Percentiles rank a stretch among this genome's conserved stretches.
phyloP scores from a whole-genome alignment of 805 yeast species.

The Saturnispora mendoncae region DNA sequence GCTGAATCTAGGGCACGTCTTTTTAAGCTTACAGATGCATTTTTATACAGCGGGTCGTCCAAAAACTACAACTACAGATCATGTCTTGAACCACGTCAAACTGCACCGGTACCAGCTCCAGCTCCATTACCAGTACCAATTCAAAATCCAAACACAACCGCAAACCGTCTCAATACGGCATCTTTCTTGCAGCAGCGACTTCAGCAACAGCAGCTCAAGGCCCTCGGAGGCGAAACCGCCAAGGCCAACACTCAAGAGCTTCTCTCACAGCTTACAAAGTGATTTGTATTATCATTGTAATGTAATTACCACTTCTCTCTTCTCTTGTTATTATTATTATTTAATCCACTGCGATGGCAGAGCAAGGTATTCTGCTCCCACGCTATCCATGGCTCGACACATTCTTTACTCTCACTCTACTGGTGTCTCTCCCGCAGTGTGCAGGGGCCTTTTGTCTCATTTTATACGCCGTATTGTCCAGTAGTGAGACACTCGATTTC shows the following conservation, averaged over 20 bases:
- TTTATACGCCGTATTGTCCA: constrained; percentile 21
- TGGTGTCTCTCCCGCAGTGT: constrained; percentile 24
- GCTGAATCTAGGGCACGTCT: constrained; percentile 21
- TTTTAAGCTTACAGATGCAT: constrained; percentile 24
- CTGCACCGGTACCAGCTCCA: constrained; percentile 12
- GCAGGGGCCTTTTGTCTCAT: constrained; percentile 18
- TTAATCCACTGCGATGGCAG: too few relatives aligned
- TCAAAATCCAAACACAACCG: not conserved
- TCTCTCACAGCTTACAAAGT: constrained; percentile 7
- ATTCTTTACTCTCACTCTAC: constrained; percentile 9
- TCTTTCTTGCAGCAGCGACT: constrained; percentile 9
- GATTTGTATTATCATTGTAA: too few relatives aligned
- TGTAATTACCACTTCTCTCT: too few relatives aligned
- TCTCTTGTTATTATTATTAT: too few relatives aligned
- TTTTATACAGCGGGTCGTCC: constrained; percentile 27
- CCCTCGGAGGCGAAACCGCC: not conserved
- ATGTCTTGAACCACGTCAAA: constrained; percentile 10
- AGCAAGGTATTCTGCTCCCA: constrained; percentile 1
- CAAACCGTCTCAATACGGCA: constrained; percentile 4
- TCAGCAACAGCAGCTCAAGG: constrained; percentile 9
- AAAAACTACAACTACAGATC: constrained; percentile 26
- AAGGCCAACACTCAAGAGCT: constrained; percentile 7
- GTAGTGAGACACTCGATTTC: constrained; percentile 22
- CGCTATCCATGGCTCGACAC: constrained; percentile 8
- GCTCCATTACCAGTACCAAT: constrained; percentile 1